Conservation (phyloP, 352 stramenopile genomes). For the Pythium phragmiticola region DNA sequence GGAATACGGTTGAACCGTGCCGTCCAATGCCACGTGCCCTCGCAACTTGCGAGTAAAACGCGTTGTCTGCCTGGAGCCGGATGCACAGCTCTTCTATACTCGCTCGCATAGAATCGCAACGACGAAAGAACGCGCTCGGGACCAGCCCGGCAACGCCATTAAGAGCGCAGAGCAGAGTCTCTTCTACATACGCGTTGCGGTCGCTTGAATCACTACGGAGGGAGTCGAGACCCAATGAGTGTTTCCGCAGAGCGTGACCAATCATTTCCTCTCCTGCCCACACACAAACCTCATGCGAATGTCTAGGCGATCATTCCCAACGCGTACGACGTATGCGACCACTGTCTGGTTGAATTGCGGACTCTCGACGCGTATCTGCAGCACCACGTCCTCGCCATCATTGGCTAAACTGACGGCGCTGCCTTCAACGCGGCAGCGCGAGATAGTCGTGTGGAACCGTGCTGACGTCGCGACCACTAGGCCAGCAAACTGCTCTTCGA, state of each 20-base stretch:
- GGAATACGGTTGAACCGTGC: not conserved
- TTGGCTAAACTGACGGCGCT: not conserved
- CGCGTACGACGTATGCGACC: conserved; percentile 32
- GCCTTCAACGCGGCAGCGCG: not conserved
- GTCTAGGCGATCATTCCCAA: not conserved
- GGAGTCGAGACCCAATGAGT: not conserved
- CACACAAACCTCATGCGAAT: conserved; percentile 8
- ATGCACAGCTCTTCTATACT: conserved; percentile 50
- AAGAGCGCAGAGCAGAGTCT: conserved; percentile 75
- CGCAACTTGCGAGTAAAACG: conserved; percentile 95
- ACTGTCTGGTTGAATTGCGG: conserved; percentile 87
- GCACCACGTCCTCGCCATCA: conserved; percentile 7
- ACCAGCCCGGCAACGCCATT: conserved; percentile 59
- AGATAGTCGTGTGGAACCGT: conserved; percentile 91
- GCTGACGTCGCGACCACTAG: conserved; percentile 91
- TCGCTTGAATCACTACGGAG: conserved; percentile 36
- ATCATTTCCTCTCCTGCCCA: not conserved
- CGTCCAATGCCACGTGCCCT: conserved; percentile 30
- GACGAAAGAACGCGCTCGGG: conserved; percentile 20
- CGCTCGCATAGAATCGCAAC: conserved; percentile 28
- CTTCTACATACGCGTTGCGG: conserved; percentile 91
- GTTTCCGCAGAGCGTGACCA: not conserved
- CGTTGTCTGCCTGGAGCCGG: conserved; percentile 93
- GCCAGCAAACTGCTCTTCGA: conserved; percentile 89
- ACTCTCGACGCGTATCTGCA: conserved; percentile 74